Evolutionary conservation across 331 rosid genomes (phyloP).

Genomic region (Malus hybrid): DNA sequence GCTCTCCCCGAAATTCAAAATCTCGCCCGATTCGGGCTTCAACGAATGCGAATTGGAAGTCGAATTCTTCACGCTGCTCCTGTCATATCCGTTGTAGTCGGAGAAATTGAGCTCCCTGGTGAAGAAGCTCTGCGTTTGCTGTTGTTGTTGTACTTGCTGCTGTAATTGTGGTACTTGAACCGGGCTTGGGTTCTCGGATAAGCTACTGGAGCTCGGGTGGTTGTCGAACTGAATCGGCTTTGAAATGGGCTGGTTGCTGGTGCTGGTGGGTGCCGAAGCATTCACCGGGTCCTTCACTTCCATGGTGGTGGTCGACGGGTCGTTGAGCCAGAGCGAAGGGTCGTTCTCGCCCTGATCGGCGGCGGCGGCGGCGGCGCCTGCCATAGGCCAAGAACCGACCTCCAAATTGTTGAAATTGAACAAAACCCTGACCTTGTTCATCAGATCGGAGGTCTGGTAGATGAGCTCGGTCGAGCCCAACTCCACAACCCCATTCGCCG

Average conservation of each 20-base stretch:
- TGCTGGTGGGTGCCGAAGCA: slow-evolving; percentile 14
- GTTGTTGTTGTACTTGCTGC: slow-evolving; percentile 13
- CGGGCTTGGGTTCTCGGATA: slow-evolving; percentile 55
- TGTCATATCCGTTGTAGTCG: slow-evolving; percentile 33
- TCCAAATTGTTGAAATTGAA: slow-evolving; percentile 62
- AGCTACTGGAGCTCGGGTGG: slow-evolving; percentile 62
- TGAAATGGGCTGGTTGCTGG: slow-evolving; percentile 4
- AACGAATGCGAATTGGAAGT: slow-evolving; percentile 34
- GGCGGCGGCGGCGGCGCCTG: neutral
- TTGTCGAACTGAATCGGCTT: slow-evolving; percentile 46
- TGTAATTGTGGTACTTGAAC: slow-evolving; percentile 21
- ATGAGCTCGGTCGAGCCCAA: slow-evolving; percentile 78
- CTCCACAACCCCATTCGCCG: slow-evolving; percentile 73
- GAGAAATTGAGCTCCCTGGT: slow-evolving; percentile 58
- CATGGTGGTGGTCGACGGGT: slow-evolving; percentile 30
- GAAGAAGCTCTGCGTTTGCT: slow-evolving; percentile 42
- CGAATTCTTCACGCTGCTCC: slow-evolving; percentile 19
- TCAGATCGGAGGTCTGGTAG: slow-evolving; percentile 58
- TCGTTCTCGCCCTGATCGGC: slow-evolving; percentile 74
- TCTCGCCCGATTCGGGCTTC: slow-evolving; percentile 84
- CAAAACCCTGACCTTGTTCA: slow-evolving; percentile 54
- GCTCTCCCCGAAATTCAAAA: slow-evolving; percentile 62
- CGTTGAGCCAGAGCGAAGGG: slow-evolving; percentile 72
- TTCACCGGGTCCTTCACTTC: slow-evolving; percentile 48
- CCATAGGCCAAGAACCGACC: slow-evolving; percentile 52